Conservation (phyloP, 75 land plant species). For the Larix kaempferi region DNA sequence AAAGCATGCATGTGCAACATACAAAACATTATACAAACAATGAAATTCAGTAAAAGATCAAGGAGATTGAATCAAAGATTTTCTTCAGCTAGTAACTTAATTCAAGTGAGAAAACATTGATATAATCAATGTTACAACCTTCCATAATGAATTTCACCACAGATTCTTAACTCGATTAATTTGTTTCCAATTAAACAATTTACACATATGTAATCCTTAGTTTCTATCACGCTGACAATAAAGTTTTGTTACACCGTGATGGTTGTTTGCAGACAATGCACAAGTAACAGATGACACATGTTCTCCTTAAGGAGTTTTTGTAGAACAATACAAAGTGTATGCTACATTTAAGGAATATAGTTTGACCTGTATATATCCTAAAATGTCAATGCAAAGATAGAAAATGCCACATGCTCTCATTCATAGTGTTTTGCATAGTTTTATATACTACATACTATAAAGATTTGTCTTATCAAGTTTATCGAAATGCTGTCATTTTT, state of each 20-base stretch:
- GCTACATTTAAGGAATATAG: not conserved
- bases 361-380: not conserved
- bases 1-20: not conserved
- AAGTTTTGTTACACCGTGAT: not conserved
- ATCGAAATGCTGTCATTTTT: too few species aligned
- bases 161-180: not conserved
- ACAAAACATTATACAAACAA: not conserved
- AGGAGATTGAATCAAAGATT: not conserved
- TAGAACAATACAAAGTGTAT: not conserved
- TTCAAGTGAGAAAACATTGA: not conserved
- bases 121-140: not conserved
- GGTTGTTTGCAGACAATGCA: not conserved
- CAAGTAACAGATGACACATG: not conserved
- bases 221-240: not conserved
- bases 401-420: too few species aligned
- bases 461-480: too few species aligned
- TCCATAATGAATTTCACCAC: not conserved
- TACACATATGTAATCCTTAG: not conserved
- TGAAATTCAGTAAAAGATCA: too few species aligned
- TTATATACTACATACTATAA: not conserved
- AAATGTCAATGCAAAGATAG: too few species aligned
- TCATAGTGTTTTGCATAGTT: too few species aligned
- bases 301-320: not conserved
- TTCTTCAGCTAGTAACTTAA: not conserved
- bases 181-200: not conserved